Evolutionary conservation across 768 basidiomycete genomes (phyloP), one percentile per base, ranked within the genome.

Genomic region (Holtermannia corniformis): DNA sequence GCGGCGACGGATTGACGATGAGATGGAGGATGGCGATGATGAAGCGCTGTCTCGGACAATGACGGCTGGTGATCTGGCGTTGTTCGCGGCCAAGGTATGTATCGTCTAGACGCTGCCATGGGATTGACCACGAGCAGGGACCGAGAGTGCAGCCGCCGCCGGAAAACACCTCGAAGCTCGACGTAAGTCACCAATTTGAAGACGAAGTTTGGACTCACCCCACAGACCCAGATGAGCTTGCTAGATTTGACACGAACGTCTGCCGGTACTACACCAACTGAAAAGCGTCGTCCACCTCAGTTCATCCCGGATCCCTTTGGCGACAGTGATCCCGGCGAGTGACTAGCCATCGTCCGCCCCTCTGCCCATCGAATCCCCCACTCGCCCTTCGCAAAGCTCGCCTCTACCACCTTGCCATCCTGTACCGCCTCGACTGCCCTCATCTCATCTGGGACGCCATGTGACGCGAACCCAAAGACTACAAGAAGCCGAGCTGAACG

Each of bases 371-470:
- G 32, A 14, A 63, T 53, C 1, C 58, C 62, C 62, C 62, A 63
- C 44, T 63, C 62, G 4, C 62, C 62, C 49, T 63, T 63, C 5
- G 62, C 62, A 48, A 60, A 63, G 45, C 62, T 63, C 19, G 56
- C 51, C 26, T 63, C 62, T 3, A 63, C 59, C 4, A 56, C 46
- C 28, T 56, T 60, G n/a, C 56, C 56, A 27, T 52, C 53, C 32
- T 63, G 62, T 2, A 60, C 57, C 40, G 58, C 59, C 42, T 63
- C 58, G 11, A 63, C 59, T n/a, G 11, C 47, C 27, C 59, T 22
- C 22, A 51, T 44, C 24, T 60, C 62, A 5, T 51, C 47, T n/a
- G n/a, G n/a, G 12, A 63, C 50, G 14, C 58, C 58, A 37, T 63
- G 62, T 1, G 51, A 53, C 7, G 12, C 21, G 41, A 57, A 63